Base-by-base conservation (phyloP, 1,284 basidiomycete species). In the Naganishia liquefaciens region DNA sequence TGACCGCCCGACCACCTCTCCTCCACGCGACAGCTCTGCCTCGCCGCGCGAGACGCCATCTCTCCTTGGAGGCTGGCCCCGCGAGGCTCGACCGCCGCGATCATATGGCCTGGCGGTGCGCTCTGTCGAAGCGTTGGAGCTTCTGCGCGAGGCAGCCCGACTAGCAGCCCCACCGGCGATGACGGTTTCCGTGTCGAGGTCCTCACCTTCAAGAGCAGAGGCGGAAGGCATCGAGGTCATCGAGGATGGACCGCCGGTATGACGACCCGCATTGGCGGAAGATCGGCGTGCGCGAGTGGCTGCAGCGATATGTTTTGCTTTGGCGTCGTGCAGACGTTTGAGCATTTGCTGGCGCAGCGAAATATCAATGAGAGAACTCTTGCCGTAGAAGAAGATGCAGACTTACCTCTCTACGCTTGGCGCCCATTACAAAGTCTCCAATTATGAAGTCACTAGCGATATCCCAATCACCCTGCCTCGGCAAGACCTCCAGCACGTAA, bases 391-490 rank as follows among this genome's bases (percentile, higher is more conserved):
- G 33, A 40, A 11, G 13, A 43, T 5, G 39, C 7, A 17, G 27
- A 64, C 62, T 21, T 11, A 65, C 63, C 64, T 65, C 64, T 52
- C 62, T 65, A 23, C 57, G 47, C 33, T 61, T 60, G 13, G 57
- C 49, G 11, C 64, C 64, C 43, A 65, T 52, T 6, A 54, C 46
- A 17, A 44, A 51, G 13, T 65, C 64, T 9, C 52, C 54, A 40
- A 52, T 61, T 19, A 65, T 43, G 42, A 53, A 65, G 47, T 65
- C 64, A 46, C 49, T 62, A n/a, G 64, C 64, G n/a, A 65, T 61
- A 30, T 65, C 64, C 64, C 64, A 65, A 62, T 65, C 64, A 27
- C 52, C 64, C 28, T 61, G 50, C 25, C 51, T 37, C 6, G 64
- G 64, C 23, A 65, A 49, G 13, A 65, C 43, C 40, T 65, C 57